Evolutionary conservation across 2,329 filamentous ascomycete species (phyloP), one percentile per base, ranked within the genome.

Genomic region (Phyllosticta citrichinensis): DNA sequence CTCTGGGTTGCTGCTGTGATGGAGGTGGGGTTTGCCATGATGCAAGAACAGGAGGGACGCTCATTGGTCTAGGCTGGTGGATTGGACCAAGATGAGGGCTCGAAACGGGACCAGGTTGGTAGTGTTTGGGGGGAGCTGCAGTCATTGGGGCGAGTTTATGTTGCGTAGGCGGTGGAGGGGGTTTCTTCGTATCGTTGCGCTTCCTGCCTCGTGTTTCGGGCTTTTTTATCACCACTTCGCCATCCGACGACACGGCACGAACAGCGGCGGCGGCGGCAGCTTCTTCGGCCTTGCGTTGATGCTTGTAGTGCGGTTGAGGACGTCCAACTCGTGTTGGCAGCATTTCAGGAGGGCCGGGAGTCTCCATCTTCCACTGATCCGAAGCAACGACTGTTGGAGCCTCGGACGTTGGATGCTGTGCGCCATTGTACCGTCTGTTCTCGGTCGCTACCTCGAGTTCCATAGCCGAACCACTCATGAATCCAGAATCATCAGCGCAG

Each of bases 401-500:
- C 40, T 60, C 58, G 24, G 53, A 52, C 10, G 58, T 55, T 52
- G 35, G 58, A 17, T 35, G 53, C 12, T 17, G 40, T n/a, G 40
- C 17, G 3, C 40, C n/a, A n/a, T 2, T 17, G 8, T n/a, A 47
- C 17, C n/a, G 14, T 47, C 17, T 47, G n/a, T 47, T 47, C 17
- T 47, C 40, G n/a, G 14, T 19, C 17, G 40, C 40, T 5, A n/a
- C 17, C 14, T 89, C 84, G 47, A 87, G 87, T 62, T 90, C 83
- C 5, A 86, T 78, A 25, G 87, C 85, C n/a, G 87, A 82, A n/a
- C 87, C 88, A 69, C 89, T 94, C 82, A 92, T 89, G 68, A 95
- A 95, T 1, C 89, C 89, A 14, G 89, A 92, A 70, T 96, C 90
- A 19, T 77, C 77, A 25, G 68, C 76, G 67, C 69, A 75, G 68